A percentile compares a stretch with the other conserved stretches of the same genome.
Evolutionary conservation across 345 rosid species (phyloP).

Genomic region (Angophora floribunda): DNA sequence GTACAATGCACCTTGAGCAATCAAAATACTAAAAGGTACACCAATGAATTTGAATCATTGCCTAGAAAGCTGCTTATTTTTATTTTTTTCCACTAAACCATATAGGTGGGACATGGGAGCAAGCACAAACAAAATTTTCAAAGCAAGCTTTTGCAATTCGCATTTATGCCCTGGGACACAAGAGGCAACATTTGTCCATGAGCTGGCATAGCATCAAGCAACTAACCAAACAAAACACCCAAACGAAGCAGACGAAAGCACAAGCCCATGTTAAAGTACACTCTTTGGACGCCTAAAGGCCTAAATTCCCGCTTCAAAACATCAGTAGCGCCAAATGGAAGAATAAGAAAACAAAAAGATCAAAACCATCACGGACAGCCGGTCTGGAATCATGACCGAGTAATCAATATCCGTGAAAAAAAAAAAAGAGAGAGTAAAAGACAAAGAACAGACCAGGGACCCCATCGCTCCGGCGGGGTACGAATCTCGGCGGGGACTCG

Average conservation of each 20-base stretch:
- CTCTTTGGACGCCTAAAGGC: neutral
- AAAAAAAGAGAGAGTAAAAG: neutral
- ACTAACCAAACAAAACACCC: neutral
- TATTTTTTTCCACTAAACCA: neutral
- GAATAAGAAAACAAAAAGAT: neutral
- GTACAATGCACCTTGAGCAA: neutral
- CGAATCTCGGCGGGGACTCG: slow-evolving; percentile 44
- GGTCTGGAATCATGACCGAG: neutral
- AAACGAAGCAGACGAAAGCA: neutral
- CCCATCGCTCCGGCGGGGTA: slow-evolving; percentile 87
- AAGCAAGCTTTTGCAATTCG: neutral
- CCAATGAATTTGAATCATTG: neutral
- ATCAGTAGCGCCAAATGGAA: neutral
- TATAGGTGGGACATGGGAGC: neutral
- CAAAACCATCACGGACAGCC: neutral
- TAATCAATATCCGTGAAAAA: neutral
- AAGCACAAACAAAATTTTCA: neutral
- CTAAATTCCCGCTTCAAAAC: neutral
- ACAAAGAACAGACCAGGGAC: slow-evolving; percentile 58
- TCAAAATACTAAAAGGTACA: neutral
- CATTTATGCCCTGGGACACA: neutral
- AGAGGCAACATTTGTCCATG: neutral
- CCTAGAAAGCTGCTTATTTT: neutral
- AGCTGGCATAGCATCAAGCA: neutral
- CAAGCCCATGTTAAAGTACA: neutral